Conservation (phyloP, 768 basidiomycete genomes). For the Clavulina sp. region DNA sequence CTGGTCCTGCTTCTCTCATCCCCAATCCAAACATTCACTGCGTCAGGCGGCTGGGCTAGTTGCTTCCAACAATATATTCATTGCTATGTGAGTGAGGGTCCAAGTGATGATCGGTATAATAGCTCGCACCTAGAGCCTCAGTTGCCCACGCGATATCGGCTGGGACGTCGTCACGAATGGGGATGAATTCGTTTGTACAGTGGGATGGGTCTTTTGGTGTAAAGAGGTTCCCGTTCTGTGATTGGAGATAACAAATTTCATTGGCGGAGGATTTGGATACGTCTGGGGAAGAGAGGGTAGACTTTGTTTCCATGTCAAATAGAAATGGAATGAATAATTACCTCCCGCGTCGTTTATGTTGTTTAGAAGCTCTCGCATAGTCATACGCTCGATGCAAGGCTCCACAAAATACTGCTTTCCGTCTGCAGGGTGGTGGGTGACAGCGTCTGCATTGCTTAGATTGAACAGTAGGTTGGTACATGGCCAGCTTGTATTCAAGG, state of each 20-base stretch:
- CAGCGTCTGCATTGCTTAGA: conserved; percentile 57
- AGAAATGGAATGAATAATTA: too few relatives aligned
- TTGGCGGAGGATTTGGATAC: conserved; percentile 8
- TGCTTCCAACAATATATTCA: neutral
- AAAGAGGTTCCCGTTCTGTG: conserved; percentile 81
- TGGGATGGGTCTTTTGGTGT: conserved; percentile 19
- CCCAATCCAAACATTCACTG: conserved; percentile 89
- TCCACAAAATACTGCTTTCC: conserved; percentile 55
- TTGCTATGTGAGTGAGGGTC: neutral
- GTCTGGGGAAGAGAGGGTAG: neutral
- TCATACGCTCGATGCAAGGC: conserved; percentile 51
- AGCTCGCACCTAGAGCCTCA: conserved; percentile 53
- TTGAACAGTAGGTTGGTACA: neutral
- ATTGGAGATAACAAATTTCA: conserved; percentile 61
- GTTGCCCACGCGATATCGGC: conserved; percentile 55
- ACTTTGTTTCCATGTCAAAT: neutral
- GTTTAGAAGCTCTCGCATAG: conserved; percentile 21
- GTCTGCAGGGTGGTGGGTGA: conserved; percentile 35
- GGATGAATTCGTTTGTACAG: conserved; percentile 40
- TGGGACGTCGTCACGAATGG: conserved; percentile 48
- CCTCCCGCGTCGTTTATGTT: neutral
- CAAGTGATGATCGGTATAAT: neutral
- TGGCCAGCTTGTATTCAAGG: neutral
- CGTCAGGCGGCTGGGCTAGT: conserved; percentile 56
- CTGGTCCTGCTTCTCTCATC: conserved; percentile 59